Evolutionary conservation across 1,139 yeast species (phyloP).

Genomic region (Yamadazyma diddensiae): DNA sequence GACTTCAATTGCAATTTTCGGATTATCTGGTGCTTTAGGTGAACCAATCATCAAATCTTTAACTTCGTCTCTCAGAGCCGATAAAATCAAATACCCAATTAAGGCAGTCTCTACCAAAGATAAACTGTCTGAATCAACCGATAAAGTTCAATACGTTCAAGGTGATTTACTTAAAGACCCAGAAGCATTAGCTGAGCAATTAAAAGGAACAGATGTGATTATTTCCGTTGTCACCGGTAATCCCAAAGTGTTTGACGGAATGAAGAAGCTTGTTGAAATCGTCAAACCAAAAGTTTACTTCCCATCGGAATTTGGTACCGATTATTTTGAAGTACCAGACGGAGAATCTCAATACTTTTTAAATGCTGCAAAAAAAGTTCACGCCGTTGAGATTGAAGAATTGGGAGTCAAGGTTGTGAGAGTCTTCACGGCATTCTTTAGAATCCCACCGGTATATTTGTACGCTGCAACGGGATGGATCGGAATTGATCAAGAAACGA

Average conservation of each 20-base stretch:
- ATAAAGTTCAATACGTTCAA: slow-evolving; percentile 38
- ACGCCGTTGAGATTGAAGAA: slow-evolving; percentile 37
- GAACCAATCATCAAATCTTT: slow-evolving; percentile 45
- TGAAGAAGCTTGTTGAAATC: slow-evolving; percentile 32
- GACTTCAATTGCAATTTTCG: slow-evolving; percentile 49
- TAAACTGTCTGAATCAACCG: slow-evolving; percentile 28
- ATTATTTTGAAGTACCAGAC: slow-evolving; percentile 21
- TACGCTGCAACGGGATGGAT: slow-evolving; percentile 30
- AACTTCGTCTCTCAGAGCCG: slow-evolving; percentile 38
- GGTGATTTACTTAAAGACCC: slow-evolving; percentile 24
- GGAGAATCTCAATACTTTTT: slow-evolving; percentile 30
- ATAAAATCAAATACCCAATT: slow-evolving; percentile 47
- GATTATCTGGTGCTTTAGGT: slow-evolving; percentile 53
- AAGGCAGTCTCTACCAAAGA: slow-evolving; percentile 49
- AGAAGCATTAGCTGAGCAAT: slow-evolving; percentile 27
- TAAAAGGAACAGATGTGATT: slow-evolving; percentile 50
- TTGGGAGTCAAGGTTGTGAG: slow-evolving; percentile 54
- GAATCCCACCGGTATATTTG: slow-evolving; percentile 35
- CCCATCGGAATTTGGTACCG: slow-evolving; percentile 63
- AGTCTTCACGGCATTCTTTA: slow-evolving; percentile 44
- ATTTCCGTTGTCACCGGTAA: slow-evolving; percentile 41
- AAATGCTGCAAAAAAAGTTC: slow-evolving; percentile 35
- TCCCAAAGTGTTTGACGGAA: slow-evolving; percentile 21
- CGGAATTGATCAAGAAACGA: slow-evolving; percentile 36
- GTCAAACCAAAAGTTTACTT: slow-evolving; percentile 53